These are phyloP conservation scores for Akanthomyces muscarius DNA, from an alignment of 2,329 filamentous ascomycete species.

Conservation along the genomic window DNA sequence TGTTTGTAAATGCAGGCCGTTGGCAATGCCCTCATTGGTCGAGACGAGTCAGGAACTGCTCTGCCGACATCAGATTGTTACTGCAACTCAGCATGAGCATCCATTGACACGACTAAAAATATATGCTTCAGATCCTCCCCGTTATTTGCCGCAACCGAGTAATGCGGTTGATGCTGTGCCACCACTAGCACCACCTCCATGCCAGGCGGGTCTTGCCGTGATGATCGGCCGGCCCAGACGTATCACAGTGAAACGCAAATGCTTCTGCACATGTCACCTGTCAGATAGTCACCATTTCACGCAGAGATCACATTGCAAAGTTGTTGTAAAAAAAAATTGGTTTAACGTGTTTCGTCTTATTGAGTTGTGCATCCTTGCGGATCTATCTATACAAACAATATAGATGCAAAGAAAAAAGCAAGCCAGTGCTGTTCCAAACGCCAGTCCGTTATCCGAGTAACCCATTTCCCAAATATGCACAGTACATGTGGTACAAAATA, in stretches of 20 bases:
- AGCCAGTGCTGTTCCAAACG: constrained; percentile 5
- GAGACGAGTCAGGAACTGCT: too few relatives aligned
- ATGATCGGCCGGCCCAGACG: constrained; percentile 3
- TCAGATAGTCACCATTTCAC: neutral
- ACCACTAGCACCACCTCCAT: neutral
- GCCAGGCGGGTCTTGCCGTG: neutral
- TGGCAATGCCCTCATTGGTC: too few relatives aligned
- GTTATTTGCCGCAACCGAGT: neutral
- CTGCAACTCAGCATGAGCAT: too few relatives aligned
- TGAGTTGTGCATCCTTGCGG: constrained; percentile 9
- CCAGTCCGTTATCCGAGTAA: constrained; percentile 14
- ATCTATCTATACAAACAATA: constrained; percentile 13
- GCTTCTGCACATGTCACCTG: neutral
- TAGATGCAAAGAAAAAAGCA: neutral
- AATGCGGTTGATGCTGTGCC: neutral
- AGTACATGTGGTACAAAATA: constrained; percentile 14
- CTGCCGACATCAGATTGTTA: too few relatives aligned
- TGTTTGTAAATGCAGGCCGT: too few relatives aligned
- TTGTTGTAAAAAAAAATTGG: too few relatives aligned
- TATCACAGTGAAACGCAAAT: constrained; percentile 1
- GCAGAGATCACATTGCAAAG: too few relatives aligned
- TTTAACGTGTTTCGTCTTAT: neutral
- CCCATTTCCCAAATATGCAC: constrained; percentile 12
- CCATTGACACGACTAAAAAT: neutral
- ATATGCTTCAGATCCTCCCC: neutral